Base-by-base conservation (phyloP, 805 yeast species). In the Sporopachydermia quercuum region DNA sequence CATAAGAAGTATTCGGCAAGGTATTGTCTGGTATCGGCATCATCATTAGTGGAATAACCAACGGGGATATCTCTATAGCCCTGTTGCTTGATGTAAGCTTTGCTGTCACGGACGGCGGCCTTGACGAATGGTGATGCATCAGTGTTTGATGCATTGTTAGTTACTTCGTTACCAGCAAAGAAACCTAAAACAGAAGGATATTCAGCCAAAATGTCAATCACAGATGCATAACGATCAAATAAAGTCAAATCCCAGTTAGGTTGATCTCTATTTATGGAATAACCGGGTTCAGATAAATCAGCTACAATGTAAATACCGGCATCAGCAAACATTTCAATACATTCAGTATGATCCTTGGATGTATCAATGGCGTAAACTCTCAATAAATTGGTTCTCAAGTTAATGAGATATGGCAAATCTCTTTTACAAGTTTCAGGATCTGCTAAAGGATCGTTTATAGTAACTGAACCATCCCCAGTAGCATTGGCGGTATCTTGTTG, bases 121-220 rank as follows among this genome's bases (percentile, higher is more conserved):
- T 89, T 91, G 42, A 91, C 94, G 60, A 77, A 89, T 1, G 96
- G 85, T 18, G 96, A 86, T 19, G 96, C 83, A 49, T 76, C 78
- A 11, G 96, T 82, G 60, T 84, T 87, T 38, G 85, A 63, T 36
- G 61, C 62, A 54, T 83, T 85, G 60, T 87, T 89, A 44, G 89
- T 75, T 40, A 91, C 97, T 69, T 89, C 98, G 61, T 91, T 91
- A 45, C 97, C 98, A 18, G 97, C 97, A 61, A 89, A 87, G 70
- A 84, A 87, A 2, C 97, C 98, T 46, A 89, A 67, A 15, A 84
- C 72, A 61, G 89, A 89, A 37, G 78, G 61, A 62, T 87, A 89
- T 50, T 71, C 66, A 43, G 76, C 73, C 65, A 91, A 73, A 49
- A 70, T 63, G 59, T 91, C 96, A 42, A 91, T 75, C 27, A 89